Conservation (phyloP, 495 filamentous ascomycete species). For the Saxophila tyrrhenica region DNA sequence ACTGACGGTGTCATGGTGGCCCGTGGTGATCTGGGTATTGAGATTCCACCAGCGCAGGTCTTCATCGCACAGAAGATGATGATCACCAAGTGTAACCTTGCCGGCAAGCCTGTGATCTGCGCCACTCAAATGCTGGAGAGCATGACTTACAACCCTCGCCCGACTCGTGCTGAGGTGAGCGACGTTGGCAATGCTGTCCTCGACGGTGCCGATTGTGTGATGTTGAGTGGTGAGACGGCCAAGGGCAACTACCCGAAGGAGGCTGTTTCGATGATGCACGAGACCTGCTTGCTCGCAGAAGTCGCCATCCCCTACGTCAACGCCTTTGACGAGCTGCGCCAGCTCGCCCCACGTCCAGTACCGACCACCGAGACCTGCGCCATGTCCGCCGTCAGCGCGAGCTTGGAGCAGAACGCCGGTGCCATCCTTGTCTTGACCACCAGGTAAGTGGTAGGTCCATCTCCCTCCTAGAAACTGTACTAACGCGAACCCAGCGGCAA, state of each 20-base stretch:
- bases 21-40: conserved; percentile 95
- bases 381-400: conserved; percentile 90
- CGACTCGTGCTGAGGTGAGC: conserved; percentile 93
- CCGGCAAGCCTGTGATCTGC: conserved; percentile 96
- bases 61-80: conserved; percentile 99
- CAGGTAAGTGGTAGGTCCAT: conserved; percentile 39
- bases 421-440: conserved; percentile 92
- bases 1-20: conserved; percentile 99
- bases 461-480: background rate
- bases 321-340: conserved; percentile 89
- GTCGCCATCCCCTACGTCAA: conserved; percentile 92
- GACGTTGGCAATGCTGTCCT: conserved; percentile 97
- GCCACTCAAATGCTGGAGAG: conserved; percentile 91
- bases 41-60: conserved; percentile 95
- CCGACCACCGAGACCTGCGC: conserved; percentile 81
- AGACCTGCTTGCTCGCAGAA: conserved; percentile 91
- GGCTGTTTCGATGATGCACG: conserved; percentile 93
- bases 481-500: conserved; percentile 46
- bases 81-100: conserved; percentile 99
- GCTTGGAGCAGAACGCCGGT: conserved; percentile 87
- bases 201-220: conserved; percentile 97
- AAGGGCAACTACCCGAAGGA: conserved; percentile 92
- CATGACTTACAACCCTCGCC: conserved; percentile 99
- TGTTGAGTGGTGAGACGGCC: conserved; percentile 97
- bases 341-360: conserved; percentile 66